Conservation (phyloP, 2,329 filamentous ascomycete genomes). For the Fusarium redolens region DNA sequence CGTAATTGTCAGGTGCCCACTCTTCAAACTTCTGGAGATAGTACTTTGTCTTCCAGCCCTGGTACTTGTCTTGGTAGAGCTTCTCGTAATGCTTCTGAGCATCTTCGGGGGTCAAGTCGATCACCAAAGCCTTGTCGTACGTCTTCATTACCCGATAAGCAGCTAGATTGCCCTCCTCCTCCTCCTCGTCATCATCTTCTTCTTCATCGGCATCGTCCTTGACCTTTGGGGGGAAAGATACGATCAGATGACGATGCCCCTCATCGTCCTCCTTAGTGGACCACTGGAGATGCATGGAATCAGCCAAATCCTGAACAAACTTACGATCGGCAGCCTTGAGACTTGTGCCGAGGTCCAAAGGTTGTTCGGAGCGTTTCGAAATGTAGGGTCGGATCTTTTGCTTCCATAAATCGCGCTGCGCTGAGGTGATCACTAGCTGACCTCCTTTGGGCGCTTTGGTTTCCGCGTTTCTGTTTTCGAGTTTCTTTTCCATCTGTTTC, state of each 20-base stretch:
- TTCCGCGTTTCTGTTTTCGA: constrained; percentile 65
- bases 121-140: constrained; percentile 89
- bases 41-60: constrained; percentile 93
- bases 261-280: constrained; percentile 67
- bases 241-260: constrained; percentile 63
- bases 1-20: constrained; percentile 84
- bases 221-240: constrained; percentile 60
- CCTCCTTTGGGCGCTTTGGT: constrained; percentile 65
- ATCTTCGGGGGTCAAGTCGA: constrained; percentile 83
- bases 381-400: constrained; percentile 85
- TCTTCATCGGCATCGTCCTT: constrained; percentile 61
- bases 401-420: constrained; percentile 85
- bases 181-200: constrained; percentile 61
- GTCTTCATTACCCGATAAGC: constrained; percentile 86
- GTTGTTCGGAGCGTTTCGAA: constrained; percentile 70
- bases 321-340: constrained; percentile 88
- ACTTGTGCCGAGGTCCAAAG: constrained; percentile 78
- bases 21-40: constrained; percentile 89
- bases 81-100: constrained; percentile 81
- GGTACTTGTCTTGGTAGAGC: constrained; percentile 91
- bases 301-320: constrained; percentile 89
- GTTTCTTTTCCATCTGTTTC: constrained; percentile 79
- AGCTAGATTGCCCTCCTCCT: constrained; percentile 86
- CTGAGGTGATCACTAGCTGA: constrained; percentile 78
- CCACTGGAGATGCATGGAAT: constrained; percentile 68